phyloP scores from a whole-genome alignment of 78 protist species.

The Dictyostelium brefeldianum region DNA sequence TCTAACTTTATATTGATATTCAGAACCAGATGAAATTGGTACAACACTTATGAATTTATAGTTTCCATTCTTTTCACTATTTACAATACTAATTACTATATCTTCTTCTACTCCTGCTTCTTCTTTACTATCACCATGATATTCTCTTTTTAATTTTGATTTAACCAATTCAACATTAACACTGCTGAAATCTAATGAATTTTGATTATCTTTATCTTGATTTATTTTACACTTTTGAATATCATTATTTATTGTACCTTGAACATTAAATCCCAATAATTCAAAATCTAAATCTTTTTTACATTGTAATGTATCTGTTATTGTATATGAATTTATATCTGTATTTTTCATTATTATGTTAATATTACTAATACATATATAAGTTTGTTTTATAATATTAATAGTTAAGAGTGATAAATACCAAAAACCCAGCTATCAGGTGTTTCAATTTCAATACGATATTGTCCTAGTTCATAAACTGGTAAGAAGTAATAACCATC shows the following conservation, averaged over 20 bases:
- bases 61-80: background rate
- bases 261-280: slow-evolving; percentile 31
- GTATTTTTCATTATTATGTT: background rate
- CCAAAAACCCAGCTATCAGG: slow-evolving; percentile 58
- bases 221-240: background rate
- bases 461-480: slow-evolving; percentile 21
- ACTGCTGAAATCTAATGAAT: background rate
- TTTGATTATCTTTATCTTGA: background rate
- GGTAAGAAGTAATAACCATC: slow-evolving; percentile 57
- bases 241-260: slow-evolving; percentile 11
- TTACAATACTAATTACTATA: background rate
- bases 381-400: no score
- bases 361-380: background rate
- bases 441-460: slow-evolving; percentile 21
- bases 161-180: background rate
- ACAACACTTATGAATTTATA: background rate
- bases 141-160: background rate
- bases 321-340: slow-evolving; percentile 17
- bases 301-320: background rate
- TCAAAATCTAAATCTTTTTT: slow-evolving; percentile 52
- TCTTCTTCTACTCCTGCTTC: background rate
- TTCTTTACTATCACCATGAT: background rate
- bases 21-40: background rate
- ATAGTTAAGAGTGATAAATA: slow-evolving; percentile 2
- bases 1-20: background rate